A percentile compares a stretch with the other conserved stretches of the same genome.
phyloP scores from a whole-genome alignment of 495 filamentous ascomycete species.

The Astrothelium subdiscretum region DNA sequence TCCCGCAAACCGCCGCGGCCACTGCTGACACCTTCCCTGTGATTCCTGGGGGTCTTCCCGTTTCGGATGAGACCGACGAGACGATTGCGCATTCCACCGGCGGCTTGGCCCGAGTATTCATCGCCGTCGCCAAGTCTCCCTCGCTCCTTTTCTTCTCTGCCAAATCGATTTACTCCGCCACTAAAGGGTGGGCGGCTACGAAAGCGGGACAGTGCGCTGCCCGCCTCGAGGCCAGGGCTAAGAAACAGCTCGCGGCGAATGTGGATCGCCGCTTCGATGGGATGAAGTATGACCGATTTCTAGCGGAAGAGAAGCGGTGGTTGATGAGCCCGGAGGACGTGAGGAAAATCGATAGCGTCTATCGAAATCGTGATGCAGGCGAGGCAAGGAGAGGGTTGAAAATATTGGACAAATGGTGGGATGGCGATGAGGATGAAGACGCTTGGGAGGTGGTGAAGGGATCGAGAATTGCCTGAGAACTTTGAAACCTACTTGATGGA shows the following conservation, averaged over 20 bases:
- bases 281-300: constrained; percentile 19
- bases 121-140: constrained; percentile 8
- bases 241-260: constrained; percentile 15
- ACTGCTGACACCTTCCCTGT: background rate
- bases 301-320: constrained; percentile 25
- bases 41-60: too few relatives aligned
- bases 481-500: background rate
- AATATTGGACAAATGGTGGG: constrained; percentile 25
- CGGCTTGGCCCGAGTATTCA: background rate
- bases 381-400: constrained; percentile 24
- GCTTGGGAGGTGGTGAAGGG: background rate
- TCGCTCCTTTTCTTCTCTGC: constrained; percentile 13
- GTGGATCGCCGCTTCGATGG: constrained; percentile 16
- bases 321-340: constrained; percentile 28
- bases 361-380: constrained; percentile 31
- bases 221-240: constrained; percentile 3
- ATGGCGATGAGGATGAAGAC: constrained; percentile 11
- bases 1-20: background rate
- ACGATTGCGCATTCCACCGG: background rate
- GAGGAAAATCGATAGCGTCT: constrained; percentile 31
- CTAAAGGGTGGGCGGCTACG: background rate
- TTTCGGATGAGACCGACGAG: background rate
- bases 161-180: constrained; percentile 6
- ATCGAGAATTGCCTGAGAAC: background rate
- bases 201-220: constrained; percentile 12